Conservation (phyloP, 441 rosid species). For the Jatropha podagrica region DNA sequence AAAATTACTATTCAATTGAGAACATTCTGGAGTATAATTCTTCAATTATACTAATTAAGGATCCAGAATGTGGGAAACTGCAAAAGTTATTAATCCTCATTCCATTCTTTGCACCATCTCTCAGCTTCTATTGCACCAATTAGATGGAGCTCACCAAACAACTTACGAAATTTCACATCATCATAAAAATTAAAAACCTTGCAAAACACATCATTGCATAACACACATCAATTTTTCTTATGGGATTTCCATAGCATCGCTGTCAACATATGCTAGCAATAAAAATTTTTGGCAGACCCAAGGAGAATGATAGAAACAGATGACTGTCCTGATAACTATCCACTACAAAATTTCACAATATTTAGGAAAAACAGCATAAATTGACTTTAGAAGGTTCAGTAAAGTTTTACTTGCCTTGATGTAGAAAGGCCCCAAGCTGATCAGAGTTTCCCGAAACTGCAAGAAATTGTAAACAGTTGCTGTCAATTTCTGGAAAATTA, state of each 20-base stretch:
- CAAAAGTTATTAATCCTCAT: not conserved
- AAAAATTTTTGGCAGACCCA: not conserved
- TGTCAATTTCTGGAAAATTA: constrained; percentile 10
- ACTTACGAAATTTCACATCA: not conserved
- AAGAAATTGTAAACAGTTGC: constrained; percentile 20
- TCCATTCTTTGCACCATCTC: not conserved
- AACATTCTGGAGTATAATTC: constrained; percentile 8
- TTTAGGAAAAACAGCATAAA: not conserved
- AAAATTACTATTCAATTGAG: constrained; percentile 17
- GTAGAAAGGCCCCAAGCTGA: constrained; percentile 91
- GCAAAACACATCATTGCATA: not conserved
- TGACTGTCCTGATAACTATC: not conserved
- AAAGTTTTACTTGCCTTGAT: constrained; percentile 64
- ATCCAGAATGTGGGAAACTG: not conserved
- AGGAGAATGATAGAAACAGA: not conserved
- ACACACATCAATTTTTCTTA: not conserved
- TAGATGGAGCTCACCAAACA: not conserved
- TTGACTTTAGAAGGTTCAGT: not conserved
- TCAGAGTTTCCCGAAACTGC: constrained; percentile 92
- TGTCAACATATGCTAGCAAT: not conserved
- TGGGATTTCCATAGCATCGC: not conserved
- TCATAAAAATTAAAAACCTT: not conserved
- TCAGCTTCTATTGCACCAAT: not conserved
- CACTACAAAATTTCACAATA: not conserved
- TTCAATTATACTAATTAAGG: not conserved